Conservation (phyloP, 768 basidiomycete species). For the Zangia roseola region DNA sequence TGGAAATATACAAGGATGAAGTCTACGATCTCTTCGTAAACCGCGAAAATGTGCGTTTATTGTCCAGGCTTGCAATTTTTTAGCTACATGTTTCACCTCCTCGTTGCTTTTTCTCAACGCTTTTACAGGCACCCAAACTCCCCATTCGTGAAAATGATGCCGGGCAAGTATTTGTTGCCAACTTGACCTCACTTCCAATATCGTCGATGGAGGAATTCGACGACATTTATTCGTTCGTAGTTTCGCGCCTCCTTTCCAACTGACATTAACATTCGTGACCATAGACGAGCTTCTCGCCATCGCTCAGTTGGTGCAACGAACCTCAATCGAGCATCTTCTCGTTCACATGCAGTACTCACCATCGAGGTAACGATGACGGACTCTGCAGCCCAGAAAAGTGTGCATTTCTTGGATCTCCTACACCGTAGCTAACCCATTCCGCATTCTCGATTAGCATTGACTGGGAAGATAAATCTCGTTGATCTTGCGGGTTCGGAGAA, state of each 20-base stretch:
- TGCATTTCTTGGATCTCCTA: conserved; percentile 13
- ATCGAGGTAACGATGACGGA: conserved; percentile 64
- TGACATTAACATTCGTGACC: not conserved
- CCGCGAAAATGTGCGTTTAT: conserved; percentile 56
- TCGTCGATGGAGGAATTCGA: conserved; percentile 48
- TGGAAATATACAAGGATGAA: conserved; percentile 93
- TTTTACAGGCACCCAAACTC: conserved; percentile 48
- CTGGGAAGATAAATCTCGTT: conserved; percentile 81
- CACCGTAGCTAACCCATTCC: not conserved
- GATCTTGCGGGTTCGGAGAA: conserved; percentile 92
- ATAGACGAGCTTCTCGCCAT: conserved; percentile 68
- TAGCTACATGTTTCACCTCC: not conserved
- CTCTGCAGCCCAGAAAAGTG: conserved; percentile 52
- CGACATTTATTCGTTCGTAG: conserved; percentile 43
- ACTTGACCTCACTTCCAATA: conserved; percentile 41
- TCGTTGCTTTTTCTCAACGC: not conserved
- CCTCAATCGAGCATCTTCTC: conserved; percentile 80
- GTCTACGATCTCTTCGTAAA: conserved; percentile 82
- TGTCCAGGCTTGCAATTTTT: not conserved
- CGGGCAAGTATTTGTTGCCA: conserved; percentile 56
- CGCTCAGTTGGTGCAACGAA: conserved; percentile 87
- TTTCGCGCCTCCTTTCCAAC: not conserved
- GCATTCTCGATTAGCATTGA: conserved; percentile 43
- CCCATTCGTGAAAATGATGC: conserved; percentile 52
- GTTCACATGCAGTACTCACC: conserved; percentile 85